These are phyloP conservation scores for Pseudogymnoascus sp. DNA, from an alignment of 2,329 filamentous ascomycete genomes.

Conservation along the genomic window DNA sequence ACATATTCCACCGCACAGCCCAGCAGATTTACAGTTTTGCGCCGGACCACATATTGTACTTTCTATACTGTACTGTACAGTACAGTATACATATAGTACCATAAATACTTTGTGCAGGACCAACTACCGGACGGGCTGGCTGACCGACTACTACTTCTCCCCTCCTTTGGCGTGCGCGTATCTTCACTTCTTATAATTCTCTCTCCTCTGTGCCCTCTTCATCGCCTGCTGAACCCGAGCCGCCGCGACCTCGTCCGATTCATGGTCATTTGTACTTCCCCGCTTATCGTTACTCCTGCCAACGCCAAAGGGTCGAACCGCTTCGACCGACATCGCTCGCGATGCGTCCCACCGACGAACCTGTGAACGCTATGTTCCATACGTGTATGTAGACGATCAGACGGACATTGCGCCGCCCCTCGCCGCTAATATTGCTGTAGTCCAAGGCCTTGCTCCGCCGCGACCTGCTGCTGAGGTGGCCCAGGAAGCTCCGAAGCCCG, in stretches of 20 bases:
- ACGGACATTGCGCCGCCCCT: background rate
- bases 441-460: conserved; percentile 26
- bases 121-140: background rate
- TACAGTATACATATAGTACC: background rate
- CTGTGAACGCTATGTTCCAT: conserved; percentile 23
- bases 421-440: conserved; percentile 14
- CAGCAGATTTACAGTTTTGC: background rate
- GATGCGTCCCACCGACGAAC: conserved; percentile 21
- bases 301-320: background rate
- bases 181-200: background rate
- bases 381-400: conserved; percentile 22
- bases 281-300: background rate
- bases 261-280: background rate
- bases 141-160: background rate
- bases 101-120: background rate
- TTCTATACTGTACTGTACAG: background rate
- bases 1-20: background rate
- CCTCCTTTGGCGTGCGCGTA: background rate
- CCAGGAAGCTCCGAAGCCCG: conserved; percentile 22
- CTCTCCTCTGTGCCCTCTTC: background rate
- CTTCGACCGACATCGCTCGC: conserved; percentile 11
- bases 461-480: conserved; percentile 20
- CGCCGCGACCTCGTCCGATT: background rate
- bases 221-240: background rate
- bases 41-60: background rate